Evolutionary conservation across 2,329 filamentous ascomycete species (phyloP).

Genomic region (Zymoseptoria passerinii): DNA sequence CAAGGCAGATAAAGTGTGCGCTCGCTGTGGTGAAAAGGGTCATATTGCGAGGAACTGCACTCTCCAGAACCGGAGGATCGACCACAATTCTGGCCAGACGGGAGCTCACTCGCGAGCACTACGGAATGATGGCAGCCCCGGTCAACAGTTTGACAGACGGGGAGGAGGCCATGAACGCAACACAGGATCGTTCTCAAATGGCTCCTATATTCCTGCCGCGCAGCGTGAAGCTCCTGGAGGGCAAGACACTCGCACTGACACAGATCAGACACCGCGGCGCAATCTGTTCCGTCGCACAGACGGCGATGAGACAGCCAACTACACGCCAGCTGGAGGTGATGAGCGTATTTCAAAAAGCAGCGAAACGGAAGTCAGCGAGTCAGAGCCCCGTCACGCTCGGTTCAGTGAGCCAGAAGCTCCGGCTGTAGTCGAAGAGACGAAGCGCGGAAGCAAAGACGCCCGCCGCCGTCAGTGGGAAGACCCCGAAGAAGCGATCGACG

Average conservation of each 20-base stretch:
- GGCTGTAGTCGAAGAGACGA: background rate
- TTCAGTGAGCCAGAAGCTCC: background rate
- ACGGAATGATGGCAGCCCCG: too few species aligned
- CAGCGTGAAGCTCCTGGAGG: background rate
- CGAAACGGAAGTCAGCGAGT: constrained; percentile 1
- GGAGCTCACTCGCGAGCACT: background rate
- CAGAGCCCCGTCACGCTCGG: background rate
- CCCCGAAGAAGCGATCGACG: constrained; percentile 11
- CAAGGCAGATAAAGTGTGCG: constrained; percentile 4
- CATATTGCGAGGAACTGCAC: constrained; percentile 10
- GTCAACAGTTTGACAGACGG: background rate
- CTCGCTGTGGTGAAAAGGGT: constrained; percentile 12
- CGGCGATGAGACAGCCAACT: background rate
- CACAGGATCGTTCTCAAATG: background rate
- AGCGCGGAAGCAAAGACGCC: constrained; percentile 4
- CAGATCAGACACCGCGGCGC: background rate
- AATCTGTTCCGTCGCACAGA: background rate
- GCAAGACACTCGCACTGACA: background rate
- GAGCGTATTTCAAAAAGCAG: background rate
- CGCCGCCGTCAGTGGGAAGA: constrained; percentile 12
- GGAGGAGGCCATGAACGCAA: background rate
- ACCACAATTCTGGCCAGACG: background rate
- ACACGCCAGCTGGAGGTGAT: background rate
- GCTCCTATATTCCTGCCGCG: background rate
- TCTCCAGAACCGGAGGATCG: background rate